Percentiles rank a stretch among this genome's conserved stretches.
Evolutionary conservation across 2,329 filamentous ascomycete species (phyloP).

Genomic region (Cercospora sp.): DNA sequence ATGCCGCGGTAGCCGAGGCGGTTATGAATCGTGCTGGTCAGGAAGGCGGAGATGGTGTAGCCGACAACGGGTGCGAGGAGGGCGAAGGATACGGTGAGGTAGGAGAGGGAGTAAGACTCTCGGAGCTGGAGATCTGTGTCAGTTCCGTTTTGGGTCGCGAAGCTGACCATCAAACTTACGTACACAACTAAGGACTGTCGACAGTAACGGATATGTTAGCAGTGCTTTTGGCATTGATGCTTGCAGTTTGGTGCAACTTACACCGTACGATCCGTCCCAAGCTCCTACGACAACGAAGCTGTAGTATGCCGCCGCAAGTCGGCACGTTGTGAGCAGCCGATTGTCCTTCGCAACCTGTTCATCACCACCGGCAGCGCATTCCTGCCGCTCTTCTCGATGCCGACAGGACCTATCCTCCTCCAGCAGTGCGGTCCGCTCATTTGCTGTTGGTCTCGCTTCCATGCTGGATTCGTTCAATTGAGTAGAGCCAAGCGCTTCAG

Average conservation of each 20-base stretch:
- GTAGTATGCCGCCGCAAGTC: conserved; percentile 11
- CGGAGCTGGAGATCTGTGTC: conserved; percentile 42
- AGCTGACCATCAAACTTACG: background rate
- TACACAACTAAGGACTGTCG: background rate
- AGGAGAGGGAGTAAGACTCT: conserved; percentile 59
- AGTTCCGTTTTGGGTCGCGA: background rate
- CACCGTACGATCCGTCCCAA: conserved; percentile 11
- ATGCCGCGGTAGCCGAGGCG: conserved; percentile 66
- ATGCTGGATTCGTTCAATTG: background rate
- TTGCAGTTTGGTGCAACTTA: conserved; percentile 7
- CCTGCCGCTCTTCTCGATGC: background rate
- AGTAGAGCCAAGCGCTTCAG: background rate
- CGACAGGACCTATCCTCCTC: background rate
- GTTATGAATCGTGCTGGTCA: conserved; percentile 64
- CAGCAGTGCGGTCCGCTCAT: background rate
- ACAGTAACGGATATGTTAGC: background rate
- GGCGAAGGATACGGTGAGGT: conserved; percentile 61
- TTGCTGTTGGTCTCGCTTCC: background rate
- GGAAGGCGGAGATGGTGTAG: conserved; percentile 60
- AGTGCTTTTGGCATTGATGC: conserved; percentile 5
- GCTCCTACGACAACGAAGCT: conserved; percentile 14
- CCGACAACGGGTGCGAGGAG: conserved; percentile 64
- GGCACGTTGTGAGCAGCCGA: conserved; percentile 2
- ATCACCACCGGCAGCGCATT: background rate
- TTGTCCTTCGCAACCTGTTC: background rate